Evolutionary conservation across 371 early-diverging fungal species (phyloP), one percentile per base, ranked within the genome.

Genomic region (Apophysomyces trapeziformis): DNA sequence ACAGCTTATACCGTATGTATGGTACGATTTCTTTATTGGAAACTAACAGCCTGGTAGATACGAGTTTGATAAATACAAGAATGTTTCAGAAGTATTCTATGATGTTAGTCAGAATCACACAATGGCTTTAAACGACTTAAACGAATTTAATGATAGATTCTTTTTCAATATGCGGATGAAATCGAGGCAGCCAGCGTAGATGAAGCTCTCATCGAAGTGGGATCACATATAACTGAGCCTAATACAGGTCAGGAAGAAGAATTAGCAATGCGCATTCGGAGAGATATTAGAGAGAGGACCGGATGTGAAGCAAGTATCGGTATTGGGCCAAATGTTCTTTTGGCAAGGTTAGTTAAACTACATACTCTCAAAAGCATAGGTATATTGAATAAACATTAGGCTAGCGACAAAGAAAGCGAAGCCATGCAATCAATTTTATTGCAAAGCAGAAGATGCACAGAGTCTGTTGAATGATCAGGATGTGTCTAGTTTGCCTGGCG

Each of bases 331-430:
- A 93, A 87, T 60, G 88, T 92, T 60, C 76, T 95, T 6, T 46
- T 93, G n/a, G 93, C 95, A 18, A 82, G 92, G 66, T 68, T 45
- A 7, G 43, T 43, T 60, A 5, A 9, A 44, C 60, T 58, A 26
- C 32, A 26, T 3, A 26, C 1, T 26, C 32, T 3, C 32, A 2
- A 26, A 26, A 3, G 0, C 32, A 26, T 26, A 26, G 32, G 32
- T 2, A 39, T 35, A 44, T 61, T 50, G 14, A 11, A 54, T 36
- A n/a, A 63, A 14, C 13, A 4, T 26, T 36, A 74, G 83, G 59
- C 68, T 95, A 37, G 91, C 96, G 0, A 95, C 95, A 1, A 84
- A 81, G 57, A 78, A 77, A 57, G 96, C 96, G 8, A 96, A 96
- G 67, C 96, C 96, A 0, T 74, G 93, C 64, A 92, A 92, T 5